These are phyloP conservation scores for Juglanconis oblonga DNA, from an alignment of 2,329 filamentous ascomycete genomes.

Conservation along the genomic window DNA sequence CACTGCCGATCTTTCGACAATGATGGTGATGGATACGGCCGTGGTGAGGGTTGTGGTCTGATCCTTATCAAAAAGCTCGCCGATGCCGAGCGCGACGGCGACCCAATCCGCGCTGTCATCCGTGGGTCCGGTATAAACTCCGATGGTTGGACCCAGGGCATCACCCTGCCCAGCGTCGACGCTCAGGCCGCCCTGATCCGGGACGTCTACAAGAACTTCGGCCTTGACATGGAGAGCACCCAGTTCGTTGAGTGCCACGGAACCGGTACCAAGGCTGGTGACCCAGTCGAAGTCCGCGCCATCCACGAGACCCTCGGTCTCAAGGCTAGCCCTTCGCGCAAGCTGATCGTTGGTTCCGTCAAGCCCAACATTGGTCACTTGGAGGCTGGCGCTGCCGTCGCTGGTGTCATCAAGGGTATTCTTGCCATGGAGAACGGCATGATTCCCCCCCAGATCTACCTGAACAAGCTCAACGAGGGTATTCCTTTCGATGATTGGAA, in stretches of 20 bases:
- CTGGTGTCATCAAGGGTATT: conserved; percentile 42
- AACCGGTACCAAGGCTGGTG: conserved; percentile 34
- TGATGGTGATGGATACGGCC: conserved; percentile 56
- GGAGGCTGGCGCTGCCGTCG: conserved; percentile 42
- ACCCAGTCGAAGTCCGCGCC: conserved; percentile 34
- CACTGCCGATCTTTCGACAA: conserved; percentile 50
- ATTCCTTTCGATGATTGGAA: conserved; percentile 13
- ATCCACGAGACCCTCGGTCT: conserved; percentile 10
- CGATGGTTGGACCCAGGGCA: conserved; percentile 52
- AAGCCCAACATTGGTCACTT: conserved; percentile 41
- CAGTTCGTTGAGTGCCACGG: conserved; percentile 33
- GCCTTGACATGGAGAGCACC: conserved; percentile 12
- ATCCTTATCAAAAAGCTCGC: conserved; percentile 54
- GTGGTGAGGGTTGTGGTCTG: conserved; percentile 57
- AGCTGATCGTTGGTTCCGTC: conserved; percentile 29
- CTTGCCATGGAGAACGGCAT: conserved; percentile 36
- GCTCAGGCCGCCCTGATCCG: conserved; percentile 34
- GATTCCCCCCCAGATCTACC: conserved; percentile 40
- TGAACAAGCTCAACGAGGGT: conserved; percentile 19
- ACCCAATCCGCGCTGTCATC: conserved; percentile 52
- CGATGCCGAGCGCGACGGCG: conserved; percentile 54
- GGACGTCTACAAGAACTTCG: conserved; percentile 25
- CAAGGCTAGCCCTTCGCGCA: conserved; percentile 5
- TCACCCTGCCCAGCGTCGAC: conserved; percentile 22
- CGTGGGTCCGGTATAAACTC: conserved; percentile 49